Evolutionary conservation across 805 yeast genomes (phyloP).

Genomic region (Kodamaea restingae): DNA sequence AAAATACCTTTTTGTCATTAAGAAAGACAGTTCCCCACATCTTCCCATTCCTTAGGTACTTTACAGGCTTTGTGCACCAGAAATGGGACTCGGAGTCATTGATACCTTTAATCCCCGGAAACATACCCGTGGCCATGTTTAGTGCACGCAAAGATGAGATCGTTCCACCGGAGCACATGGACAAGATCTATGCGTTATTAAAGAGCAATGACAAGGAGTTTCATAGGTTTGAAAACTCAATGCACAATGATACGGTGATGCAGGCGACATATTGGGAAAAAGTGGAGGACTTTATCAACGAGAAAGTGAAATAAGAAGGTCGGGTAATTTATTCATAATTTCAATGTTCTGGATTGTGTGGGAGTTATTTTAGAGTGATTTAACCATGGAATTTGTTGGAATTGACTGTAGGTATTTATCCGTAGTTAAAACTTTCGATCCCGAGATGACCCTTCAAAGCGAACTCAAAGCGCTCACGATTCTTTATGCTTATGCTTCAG

Average conservation of each 20-base stretch:
- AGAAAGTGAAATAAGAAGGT: constrained; percentile 22
- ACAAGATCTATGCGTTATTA: constrained; percentile 49
- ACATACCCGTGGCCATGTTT: constrained; percentile 65
- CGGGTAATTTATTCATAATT: too few species aligned
- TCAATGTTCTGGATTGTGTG: too few species aligned
- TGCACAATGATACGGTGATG: constrained; percentile 79
- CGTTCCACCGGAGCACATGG: constrained; percentile 87
- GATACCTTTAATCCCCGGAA: constrained; percentile 46
- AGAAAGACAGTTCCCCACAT: constrained; percentile 68
- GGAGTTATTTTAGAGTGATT: too few species aligned
- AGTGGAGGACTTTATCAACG: constrained; percentile 51
- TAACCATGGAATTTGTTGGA: too few species aligned
- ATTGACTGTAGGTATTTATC: too few species aligned
- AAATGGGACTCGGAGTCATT: constrained; percentile 74
- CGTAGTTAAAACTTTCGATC: too few species aligned
- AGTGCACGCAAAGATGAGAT: constrained; percentile 81
- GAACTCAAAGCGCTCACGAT: too few species aligned
- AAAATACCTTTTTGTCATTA: constrained; percentile 80
- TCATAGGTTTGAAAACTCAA: constrained; percentile 53
- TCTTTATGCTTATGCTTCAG: too few species aligned
- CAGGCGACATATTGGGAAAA: constrained; percentile 77
- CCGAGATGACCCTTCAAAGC: too few species aligned
- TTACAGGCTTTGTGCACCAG: constrained; percentile 66
- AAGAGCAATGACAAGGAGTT: constrained; percentile 49
- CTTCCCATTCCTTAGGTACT: constrained; percentile 59